Conservation (phyloP, 164 flowering plant genomes). For the Buxus sempervirens region DNA sequence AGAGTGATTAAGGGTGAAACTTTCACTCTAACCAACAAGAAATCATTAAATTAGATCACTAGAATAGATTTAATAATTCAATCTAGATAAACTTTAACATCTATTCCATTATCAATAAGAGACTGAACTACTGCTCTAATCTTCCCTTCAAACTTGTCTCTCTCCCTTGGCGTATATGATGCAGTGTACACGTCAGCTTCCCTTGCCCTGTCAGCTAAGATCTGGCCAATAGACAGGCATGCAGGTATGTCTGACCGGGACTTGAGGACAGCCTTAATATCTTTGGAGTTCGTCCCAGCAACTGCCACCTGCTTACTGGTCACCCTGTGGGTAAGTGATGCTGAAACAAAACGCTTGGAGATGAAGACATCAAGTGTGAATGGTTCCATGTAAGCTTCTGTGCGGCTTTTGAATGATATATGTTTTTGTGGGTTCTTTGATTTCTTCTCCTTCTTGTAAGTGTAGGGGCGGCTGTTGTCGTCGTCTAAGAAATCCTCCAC, state of each 20-base stretch:
- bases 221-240: conserved; percentile 73
- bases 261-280: conserved; percentile 75
- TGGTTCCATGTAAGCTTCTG: conserved; percentile 86
- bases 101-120: conserved; percentile 86
- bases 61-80: conserved; percentile 33
- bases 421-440: conserved; percentile 86
- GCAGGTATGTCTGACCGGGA: conserved; percentile 91
- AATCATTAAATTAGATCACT: no score
- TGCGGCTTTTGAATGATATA: conserved; percentile 80
- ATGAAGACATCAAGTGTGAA: conserved; percentile 89
- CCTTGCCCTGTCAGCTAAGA: conserved; percentile 75
- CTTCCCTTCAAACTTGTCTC: conserved; percentile 96
- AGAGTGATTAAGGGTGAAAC: no score
- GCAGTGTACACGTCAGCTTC: conserved; percentile 95
- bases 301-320: conserved; percentile 92
- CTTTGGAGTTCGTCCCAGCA: conserved; percentile 95
- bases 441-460: conserved; percentile 82
- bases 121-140: conserved; percentile 96
- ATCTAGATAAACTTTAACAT: conserved; percentile 76
- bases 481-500: conserved; percentile 91
- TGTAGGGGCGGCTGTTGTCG: conserved; percentile 85
- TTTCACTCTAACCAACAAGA: no score
- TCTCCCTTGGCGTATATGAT: conserved; percentile 78
- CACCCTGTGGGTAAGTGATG: conserved; percentile 87
- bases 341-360: conserved; percentile 92